Conservation (phyloP, 1,284 basidiomycete genomes). For the Marasmius oreades region DNA sequence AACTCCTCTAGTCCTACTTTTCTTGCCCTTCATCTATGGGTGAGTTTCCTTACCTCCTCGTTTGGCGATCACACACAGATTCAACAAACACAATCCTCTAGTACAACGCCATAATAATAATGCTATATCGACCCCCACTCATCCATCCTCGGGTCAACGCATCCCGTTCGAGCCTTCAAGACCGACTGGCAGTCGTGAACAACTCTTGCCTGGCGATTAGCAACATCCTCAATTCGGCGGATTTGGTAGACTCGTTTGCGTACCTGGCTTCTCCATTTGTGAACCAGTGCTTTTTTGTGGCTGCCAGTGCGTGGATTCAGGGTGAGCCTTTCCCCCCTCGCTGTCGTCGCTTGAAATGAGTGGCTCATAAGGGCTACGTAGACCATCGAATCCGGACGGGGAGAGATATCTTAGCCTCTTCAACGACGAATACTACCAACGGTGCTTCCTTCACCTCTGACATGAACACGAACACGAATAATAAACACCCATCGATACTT, state of each 20-base stretch:
- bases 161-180: conserved; percentile 8
- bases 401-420: conserved; percentile 6
- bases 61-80: no score
- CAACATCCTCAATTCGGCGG: conserved; percentile 12
- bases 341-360: background rate
- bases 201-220: conserved; percentile 12
- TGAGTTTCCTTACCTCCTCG: background rate
- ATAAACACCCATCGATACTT: background rate
- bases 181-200: conserved; percentile 13
- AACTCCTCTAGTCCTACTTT: conserved; percentile 8
- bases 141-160: conserved; percentile 13
- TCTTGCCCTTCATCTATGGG: conserved; percentile 14
- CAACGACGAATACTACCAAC: background rate
- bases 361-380: background rate
- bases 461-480: background rate
- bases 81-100: background rate
- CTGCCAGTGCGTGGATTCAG: conserved; percentile 14
- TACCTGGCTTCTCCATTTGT: conserved; percentile 13
- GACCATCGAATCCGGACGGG: conserved; percentile 14
- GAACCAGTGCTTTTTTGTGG: conserved; percentile 15
- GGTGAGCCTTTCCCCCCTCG: conserved; percentile 1
- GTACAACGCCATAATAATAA: conserved; percentile 15
- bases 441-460: background rate
- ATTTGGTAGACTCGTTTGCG: conserved; percentile 12
- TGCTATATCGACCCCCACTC: conserved; percentile 13